A percentile compares a stretch with the other conserved stretches of the same genome.
Evolutionary conservation across 192 early-diverging fungal species (phyloP).

Genomic region (Coemansia sp.): DNA sequence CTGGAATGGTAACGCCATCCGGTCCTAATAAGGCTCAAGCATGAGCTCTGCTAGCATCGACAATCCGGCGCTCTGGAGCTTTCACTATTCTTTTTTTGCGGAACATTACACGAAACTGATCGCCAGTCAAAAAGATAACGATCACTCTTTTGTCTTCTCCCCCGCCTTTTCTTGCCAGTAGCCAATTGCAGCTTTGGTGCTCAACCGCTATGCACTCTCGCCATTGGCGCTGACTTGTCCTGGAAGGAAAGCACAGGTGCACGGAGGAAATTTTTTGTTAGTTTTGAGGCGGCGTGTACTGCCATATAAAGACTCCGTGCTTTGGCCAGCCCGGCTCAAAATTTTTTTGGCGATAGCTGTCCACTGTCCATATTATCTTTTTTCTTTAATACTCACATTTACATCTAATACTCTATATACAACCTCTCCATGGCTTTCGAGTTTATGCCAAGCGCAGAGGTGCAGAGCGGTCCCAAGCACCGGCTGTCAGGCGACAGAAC

Average conservation of each 20-base stretch:
- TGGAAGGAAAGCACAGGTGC: neutral
- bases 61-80: slow-evolving; percentile 1
- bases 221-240: neutral
- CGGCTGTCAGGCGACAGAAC: neutral
- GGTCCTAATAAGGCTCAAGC: neutral
- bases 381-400: neutral
- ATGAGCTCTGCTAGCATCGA: neutral
- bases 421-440: slow-evolving; percentile 8
- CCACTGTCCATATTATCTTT: slow-evolving; percentile 7
- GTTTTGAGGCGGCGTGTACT: neutral
- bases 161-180: neutral
- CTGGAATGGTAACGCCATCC: slow-evolving; percentile 6
- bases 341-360: neutral
- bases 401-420: neutral
- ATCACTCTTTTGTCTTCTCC: no score
- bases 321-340: slow-evolving; percentile 5
- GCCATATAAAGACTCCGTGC: slow-evolving; percentile 5
- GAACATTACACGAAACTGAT: neutral
- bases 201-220: neutral
- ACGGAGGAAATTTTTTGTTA: slow-evolving; percentile 1
- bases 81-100: neutral
- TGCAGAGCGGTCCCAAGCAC: slow-evolving; percentile 6
- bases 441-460: slow-evolving; percentile 2
- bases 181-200: neutral
- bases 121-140: slow-evolving; percentile 1